Evolutionary conservation across 1,284 basidiomycete species (phyloP).

Genomic region (Ganoderma meredithae): DNA sequence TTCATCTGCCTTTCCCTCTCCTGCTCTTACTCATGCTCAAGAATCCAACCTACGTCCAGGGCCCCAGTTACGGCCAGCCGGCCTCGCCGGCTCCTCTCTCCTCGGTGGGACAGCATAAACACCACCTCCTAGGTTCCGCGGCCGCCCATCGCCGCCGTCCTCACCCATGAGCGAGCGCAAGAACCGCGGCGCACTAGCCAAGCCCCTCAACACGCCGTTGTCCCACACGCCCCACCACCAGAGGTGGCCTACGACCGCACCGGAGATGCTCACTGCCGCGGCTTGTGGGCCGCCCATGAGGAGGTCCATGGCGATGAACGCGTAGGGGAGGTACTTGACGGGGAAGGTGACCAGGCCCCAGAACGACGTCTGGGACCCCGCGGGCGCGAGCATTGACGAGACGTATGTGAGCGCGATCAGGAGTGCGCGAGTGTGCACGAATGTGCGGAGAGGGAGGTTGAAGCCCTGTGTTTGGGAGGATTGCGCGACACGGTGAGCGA

Average conservation of each 20-base stretch:
- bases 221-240: constrained; percentile 81
- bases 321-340: constrained; percentile 78
- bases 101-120: constrained; percentile 44
- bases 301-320: constrained; percentile 77
- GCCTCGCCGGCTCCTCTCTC: constrained; percentile 33
- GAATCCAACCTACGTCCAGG: constrained; percentile 47
- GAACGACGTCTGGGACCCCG: constrained; percentile 70
- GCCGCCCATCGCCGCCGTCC: constrained; percentile 31
- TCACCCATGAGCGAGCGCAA: constrained; percentile 48
- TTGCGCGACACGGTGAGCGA: neutral
- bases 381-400: constrained; percentile 69
- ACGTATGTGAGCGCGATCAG: constrained; percentile 76
- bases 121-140: constrained; percentile 35
- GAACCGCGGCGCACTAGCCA: constrained; percentile 45
- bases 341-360: constrained; percentile 80
- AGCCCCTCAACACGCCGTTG: constrained; percentile 32
- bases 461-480: constrained; percentile 47
- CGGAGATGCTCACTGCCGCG: constrained; percentile 68
- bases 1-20: neutral
- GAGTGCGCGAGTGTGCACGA: constrained; percentile 67
- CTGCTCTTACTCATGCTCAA: neutral
- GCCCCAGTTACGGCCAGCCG: constrained; percentile 50
- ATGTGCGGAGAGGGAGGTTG: constrained; percentile 10
- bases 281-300: constrained; percentile 67
- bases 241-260: constrained; percentile 79